A percentile compares a stretch with the other conserved stretches of the same genome.
phyloP scores from a whole-genome alignment of 352 stramenopile genomes.

The Globisporangium recalcitrans region DNA sequence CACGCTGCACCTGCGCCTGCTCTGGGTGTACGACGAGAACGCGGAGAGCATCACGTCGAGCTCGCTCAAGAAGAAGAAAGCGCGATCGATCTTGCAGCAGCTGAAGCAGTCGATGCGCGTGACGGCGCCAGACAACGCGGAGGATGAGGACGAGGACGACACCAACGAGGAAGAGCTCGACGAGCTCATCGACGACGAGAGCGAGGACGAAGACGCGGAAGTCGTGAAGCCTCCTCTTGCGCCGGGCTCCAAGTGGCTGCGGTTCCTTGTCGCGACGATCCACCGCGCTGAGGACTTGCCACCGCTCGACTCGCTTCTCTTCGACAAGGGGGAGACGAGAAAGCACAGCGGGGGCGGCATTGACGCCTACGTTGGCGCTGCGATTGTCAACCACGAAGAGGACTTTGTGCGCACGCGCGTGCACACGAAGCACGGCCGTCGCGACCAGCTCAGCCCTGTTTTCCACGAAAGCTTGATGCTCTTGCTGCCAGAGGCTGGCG shows the following conservation, averaged over 20 bases:
- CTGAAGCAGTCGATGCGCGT: conserved; percentile 47
- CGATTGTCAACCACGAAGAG: conserved; percentile 24
- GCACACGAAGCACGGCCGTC: conserved; percentile 52
- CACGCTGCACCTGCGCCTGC: conserved; percentile 44
- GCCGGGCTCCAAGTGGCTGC: conserved; percentile 38
- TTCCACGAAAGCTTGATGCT: conserved; percentile 74
- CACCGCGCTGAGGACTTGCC: conserved; percentile 59
- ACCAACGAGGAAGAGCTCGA: conserved; percentile 38
- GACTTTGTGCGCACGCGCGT: conserved; percentile 62
- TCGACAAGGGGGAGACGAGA: conserved; percentile 39
- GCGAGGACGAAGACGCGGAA: conserved; percentile 28
- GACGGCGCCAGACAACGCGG: conserved; percentile 30
- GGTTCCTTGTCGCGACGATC: conserved; percentile 55
- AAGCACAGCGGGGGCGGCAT: conserved; percentile 48
- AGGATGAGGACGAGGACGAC: conserved; percentile 39
- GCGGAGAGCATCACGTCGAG: conserved; percentile 35
- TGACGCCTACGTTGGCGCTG: conserved; percentile 59
- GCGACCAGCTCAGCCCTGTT: conserved; percentile 47
- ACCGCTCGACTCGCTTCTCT: conserved; percentile 51
- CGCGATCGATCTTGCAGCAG: conserved; percentile 39
- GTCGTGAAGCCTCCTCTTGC: conserved; percentile 23
- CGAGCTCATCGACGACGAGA: conserved; percentile 34
- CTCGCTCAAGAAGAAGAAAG: conserved; percentile 45
- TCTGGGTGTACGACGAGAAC: conserved; percentile 48
- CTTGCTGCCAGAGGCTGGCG: conserved; percentile 24